Base-by-base conservation (phyloP, 208 protist genomes). In the Naegleria fowleri region DNA sequence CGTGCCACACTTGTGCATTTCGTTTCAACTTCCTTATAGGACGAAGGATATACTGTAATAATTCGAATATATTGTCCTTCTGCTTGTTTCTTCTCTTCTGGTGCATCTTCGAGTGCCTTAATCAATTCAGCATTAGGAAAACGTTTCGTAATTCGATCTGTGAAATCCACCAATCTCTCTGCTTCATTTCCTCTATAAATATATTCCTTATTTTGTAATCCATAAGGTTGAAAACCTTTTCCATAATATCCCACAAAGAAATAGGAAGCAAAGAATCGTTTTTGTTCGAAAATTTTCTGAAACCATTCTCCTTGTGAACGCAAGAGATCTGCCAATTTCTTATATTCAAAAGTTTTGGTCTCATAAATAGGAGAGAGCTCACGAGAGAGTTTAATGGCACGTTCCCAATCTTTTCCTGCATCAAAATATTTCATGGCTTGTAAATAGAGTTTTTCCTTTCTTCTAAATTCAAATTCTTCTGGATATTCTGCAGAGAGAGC, bases 71-170 rank as follows among this genome's bases (percentile, higher is more conserved):
- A 84, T 76, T 92, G 91, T 43, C 59, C 86, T 29, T 91, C 90
- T 4, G 16, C n/a, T 29, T 91, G 40, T 51, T 59, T 83, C 29
- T 58, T 39, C 38, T 88, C 75, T 29, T 92, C 89, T 25, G 75
- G n/a, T 13, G 33, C 41, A 22, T 90, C 16, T 29, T 83, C 86
- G 0, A 76, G 55, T 48, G 41, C 36, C 59, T 92, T 91, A 25
- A 92, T 40, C 40, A 93, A 36, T 88, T 92, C 85, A 48, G 92
- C 92, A 40, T 89, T 85, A 5, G 92, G 92, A n/a, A 91, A 93
- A 52, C 89, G 40, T n/a, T 41, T 91, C 19, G 58, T 86, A 41
- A 93, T 83, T 88, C 90, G 29, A n/a, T 92, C 87, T 15, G 38
- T 58, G 79, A 93, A 93, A 33, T 79, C 83, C 11, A 88, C 38